A percentile compares a stretch with the other conserved stretches of the same genome.
Conservation (phyloP, 192 early-diverging fungal species). For the Backusella australiensis region DNA sequence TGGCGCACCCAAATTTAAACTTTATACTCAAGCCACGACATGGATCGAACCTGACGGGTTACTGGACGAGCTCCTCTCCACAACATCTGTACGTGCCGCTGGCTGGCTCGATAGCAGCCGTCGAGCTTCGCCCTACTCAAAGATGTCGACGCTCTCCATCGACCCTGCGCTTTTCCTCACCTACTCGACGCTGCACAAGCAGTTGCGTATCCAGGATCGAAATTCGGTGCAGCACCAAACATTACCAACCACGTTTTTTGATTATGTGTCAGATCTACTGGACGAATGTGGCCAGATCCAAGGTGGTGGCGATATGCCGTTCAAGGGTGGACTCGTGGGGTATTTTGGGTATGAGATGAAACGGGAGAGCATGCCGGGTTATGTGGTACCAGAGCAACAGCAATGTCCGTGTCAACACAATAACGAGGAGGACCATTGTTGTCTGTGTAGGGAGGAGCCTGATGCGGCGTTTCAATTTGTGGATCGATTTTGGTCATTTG, state of each 20-base stretch:
- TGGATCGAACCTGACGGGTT: conserved; percentile 22
- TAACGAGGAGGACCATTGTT: conserved; percentile 27
- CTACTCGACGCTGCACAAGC: conserved; percentile 34
- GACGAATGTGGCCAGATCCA: not conserved
- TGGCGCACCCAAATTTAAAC: not conserved
- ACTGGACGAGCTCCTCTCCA: conserved; percentile 25
- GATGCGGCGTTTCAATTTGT: conserved; percentile 62
- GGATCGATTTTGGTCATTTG: conserved; percentile 56
- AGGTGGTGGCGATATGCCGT: conserved; percentile 34
- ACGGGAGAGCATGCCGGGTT: conserved; percentile 63
- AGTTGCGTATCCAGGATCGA: conserved; percentile 5
- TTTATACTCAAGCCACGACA: conserved; percentile 6
- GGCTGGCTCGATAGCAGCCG: conserved; percentile 67
- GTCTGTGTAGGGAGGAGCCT: conserved; percentile 37
- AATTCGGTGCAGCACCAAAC: not conserved
- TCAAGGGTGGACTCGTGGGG: conserved; percentile 85
- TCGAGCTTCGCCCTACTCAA: conserved; percentile 29
- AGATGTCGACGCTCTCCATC: conserved; percentile 21
- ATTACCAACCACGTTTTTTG: conserved; percentile 56
- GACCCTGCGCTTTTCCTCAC: conserved; percentile 26
- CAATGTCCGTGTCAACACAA: conserved; percentile 24
- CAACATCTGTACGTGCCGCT: not conserved
- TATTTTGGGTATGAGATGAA: conserved; percentile 97
- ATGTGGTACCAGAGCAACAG: conserved; percentile 39
- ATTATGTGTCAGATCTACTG: conserved; percentile 52